Evolutionary conservation across 176 grass and related monocot species (phyloP), one percentile per base, ranked within the genome.

Genomic region (Pharus latifolius): DNA sequence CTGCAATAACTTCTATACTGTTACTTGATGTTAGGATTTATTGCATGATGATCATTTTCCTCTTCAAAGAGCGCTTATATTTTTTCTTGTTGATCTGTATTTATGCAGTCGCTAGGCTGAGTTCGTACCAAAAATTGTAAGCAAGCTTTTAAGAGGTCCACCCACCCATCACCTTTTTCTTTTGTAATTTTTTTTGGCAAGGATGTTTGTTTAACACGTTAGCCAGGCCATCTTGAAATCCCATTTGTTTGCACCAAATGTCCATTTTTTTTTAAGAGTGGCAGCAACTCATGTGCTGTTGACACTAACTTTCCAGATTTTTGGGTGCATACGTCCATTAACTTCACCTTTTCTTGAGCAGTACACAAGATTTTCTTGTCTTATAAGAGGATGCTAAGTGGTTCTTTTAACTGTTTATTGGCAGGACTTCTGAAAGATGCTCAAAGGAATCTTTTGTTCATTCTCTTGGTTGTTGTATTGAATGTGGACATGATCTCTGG

Each of bases 401-500:
- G 33, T 69, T 66, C 25, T 48, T 49, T 71, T 10, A 67, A 63
- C 50, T 80, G 12, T 65, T 51, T 34, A 4, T 70, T 82, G 59
- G 76, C 85, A 92, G 90, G 78, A 58, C 35, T 77, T 60, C 27
- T 28, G n/a, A 38, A 73, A 73, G 65, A 67, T 62, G 13, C 49
- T 37, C 46, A 16, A 66, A 83, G 24, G 50, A 65, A 53, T 33
- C 27, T 73, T 47, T 16, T 59, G 23, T 41, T 63, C 54, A 82
- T 56, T 68, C 73, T 79, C 10, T 50, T 92, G 66, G 17, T 67
- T 70, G 52, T 47, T 37, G 35, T 77, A 22, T 62, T 88, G 28
- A 62, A 30, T 34, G 50, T 83, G 70, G 82, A 92, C 54, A 40
- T 82, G 20, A 40, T 85, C 16, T 46, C 12, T 52, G 74, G 48